These are phyloP conservation scores for Limonium bicolor DNA, from an alignment of 148 eudicot species.

Conservation along the genomic window DNA sequence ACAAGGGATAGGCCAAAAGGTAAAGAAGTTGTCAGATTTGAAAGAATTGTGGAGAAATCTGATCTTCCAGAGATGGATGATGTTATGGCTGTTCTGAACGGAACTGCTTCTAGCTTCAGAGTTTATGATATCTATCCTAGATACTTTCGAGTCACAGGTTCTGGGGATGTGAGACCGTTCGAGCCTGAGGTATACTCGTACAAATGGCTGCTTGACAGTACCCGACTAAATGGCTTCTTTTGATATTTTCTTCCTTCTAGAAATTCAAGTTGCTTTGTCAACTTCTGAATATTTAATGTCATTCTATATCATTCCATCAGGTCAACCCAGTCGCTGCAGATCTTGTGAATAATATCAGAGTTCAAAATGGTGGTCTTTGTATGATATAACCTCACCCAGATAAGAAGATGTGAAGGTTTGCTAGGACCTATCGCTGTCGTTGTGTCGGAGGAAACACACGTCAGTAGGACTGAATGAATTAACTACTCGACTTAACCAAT, in stretches of 20 bases:
- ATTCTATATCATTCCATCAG: conserved; percentile 22
- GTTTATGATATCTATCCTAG: conserved; percentile 51
- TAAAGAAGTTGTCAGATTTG: conserved; percentile 83
- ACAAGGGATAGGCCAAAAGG: conserved; percentile 90
- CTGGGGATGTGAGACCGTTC: conserved; percentile 85
- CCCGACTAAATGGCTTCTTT: no score
- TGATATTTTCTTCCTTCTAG: no score
- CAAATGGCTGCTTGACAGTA: no score
- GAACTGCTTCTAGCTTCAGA: conserved; percentile 56
- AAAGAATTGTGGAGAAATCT: conserved; percentile 27
- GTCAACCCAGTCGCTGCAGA: conserved; percentile 56
- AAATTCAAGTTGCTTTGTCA: no score
- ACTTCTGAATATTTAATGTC: no score
- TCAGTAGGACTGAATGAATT: no score
- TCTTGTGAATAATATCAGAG: conserved; percentile 42
- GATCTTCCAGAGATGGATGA: conserved; percentile 48
- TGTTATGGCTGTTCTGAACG: conserved; percentile 58
- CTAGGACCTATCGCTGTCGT: conserved; percentile 79
- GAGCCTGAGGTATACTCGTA: conserved; percentile 54
- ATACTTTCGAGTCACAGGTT: conserved; percentile 85
- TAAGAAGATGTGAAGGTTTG: conserved; percentile 47
- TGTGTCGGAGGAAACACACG: conserved; percentile 95
- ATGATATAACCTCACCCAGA: conserved; percentile 36
- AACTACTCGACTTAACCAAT: no score
- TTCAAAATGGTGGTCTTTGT: conserved; percentile 89